Conservation (phyloP, 75 land plant genomes). For the Gnetum montanum region DNA sequence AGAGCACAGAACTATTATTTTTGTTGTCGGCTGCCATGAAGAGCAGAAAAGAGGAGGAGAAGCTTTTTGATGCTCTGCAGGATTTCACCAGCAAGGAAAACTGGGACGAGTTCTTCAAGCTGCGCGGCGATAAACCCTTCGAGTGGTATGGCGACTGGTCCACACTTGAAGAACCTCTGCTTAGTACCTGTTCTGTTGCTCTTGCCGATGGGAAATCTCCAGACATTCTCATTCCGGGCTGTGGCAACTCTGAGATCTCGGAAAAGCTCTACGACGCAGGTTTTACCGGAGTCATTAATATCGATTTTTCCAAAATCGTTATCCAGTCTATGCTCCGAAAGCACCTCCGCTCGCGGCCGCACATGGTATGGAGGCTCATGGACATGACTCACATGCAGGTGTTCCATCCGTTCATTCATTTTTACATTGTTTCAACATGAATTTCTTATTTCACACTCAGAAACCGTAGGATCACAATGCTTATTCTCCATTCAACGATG, state of each 20-base stretch:
- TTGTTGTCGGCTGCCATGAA: too few relatives aligned
- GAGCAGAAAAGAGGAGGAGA: conserved; percentile 5
- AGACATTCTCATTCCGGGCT: conserved; percentile 78
- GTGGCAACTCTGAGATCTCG: conserved; percentile 85
- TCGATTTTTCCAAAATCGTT: conserved; percentile 85
- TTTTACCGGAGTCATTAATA: conserved; percentile 47
- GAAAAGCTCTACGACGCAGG: conserved; percentile 82
- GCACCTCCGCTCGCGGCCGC: conserved; percentile 60
- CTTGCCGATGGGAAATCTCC: background rate
- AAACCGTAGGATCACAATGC: too few relatives aligned
- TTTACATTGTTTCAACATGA: too few relatives aligned
- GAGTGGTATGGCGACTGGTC: conserved; percentile 96
- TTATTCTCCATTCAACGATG: too few relatives aligned
- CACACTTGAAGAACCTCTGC: conserved; percentile 29
- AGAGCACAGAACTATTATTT: too few relatives aligned
- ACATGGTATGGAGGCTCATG: conserved; percentile 92
- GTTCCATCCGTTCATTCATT: too few relatives aligned
- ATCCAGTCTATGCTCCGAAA: conserved; percentile 74
- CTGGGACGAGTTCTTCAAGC: conserved; percentile 85
- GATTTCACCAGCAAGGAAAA: conserved; percentile 77
- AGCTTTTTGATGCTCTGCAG: conserved; percentile 35
- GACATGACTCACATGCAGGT: conserved; percentile 97
- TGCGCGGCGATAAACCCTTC: conserved; percentile 49
- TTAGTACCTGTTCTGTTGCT: background rate
- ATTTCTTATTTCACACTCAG: too few relatives aligned